These are phyloP conservation scores for Monosporascus sp. DNA, from an alignment of 2,329 filamentous ascomycete species.

Conservation along the genomic window DNA sequence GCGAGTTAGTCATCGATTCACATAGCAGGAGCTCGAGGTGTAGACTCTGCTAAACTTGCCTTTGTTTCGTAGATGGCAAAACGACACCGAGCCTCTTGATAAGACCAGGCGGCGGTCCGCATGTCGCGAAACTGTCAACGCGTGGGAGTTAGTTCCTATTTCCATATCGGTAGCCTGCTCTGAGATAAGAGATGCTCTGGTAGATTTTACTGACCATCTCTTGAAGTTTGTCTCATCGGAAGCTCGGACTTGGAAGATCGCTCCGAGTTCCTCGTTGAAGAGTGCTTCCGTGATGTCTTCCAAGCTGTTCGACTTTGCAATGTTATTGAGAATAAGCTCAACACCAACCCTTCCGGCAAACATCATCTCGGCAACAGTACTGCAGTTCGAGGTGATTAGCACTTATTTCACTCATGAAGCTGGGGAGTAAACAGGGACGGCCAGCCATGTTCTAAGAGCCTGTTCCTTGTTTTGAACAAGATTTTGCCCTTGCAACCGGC, in stretches of 20 bases:
- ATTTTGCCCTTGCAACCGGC: too few relatives aligned
- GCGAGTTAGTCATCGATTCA: too few relatives aligned
- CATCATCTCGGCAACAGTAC: conserved; percentile 90
- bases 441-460: too few relatives aligned
- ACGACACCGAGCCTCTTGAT: conserved; percentile 82
- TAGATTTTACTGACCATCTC: conserved; percentile 43
- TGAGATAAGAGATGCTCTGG: too few relatives aligned
- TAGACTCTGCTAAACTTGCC: too few relatives aligned
- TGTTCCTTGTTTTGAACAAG: too few relatives aligned
- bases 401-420: too few relatives aligned
- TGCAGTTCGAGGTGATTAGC: too few relatives aligned
- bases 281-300: conserved; percentile 65
- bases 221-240: conserved; percentile 80
- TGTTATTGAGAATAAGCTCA: conserved; percentile 74
- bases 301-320: conserved; percentile 53
- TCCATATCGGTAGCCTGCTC: too few relatives aligned
- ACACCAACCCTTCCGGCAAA: conserved; percentile 90
- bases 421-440: too few relatives aligned
- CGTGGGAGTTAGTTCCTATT: too few relatives aligned
- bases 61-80: conserved; percentile 61
- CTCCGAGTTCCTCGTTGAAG: conserved; percentile 95
- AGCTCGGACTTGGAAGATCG: conserved; percentile 90
- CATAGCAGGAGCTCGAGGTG: too few relatives aligned
- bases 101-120: conserved; percentile 73
- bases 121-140: conserved; percentile 64